Conservation (phyloP, 805 yeast genomes). For the Teunomyces atbi region DNA sequence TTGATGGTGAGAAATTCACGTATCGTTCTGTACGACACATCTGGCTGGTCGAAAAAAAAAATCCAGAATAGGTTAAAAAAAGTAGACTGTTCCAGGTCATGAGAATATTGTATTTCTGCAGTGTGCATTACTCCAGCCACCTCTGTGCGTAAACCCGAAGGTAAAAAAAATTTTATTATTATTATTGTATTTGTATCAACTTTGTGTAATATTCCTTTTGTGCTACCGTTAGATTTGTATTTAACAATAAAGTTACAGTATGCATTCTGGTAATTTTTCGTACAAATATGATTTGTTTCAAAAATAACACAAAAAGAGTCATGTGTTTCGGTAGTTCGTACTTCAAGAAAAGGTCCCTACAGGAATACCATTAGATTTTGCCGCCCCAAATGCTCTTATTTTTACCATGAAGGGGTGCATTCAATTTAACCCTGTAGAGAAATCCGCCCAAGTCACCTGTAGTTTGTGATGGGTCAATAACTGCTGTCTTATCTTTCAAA, state of each 20-base stretch:
- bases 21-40: neutral
- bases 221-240: neutral
- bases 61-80: neutral
- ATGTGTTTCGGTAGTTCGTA: neutral
- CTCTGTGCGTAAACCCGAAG: neutral
- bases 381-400: constrained; percentile 33
- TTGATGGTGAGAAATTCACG: neutral
- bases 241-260: neutral
- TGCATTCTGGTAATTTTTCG: neutral
- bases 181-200: neutral
- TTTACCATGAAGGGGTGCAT: constrained; percentile 26
- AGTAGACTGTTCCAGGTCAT: neutral
- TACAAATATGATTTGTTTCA: neutral
- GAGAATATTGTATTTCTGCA: neutral
- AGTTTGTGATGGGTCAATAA: constrained; percentile 20
- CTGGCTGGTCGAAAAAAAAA: neutral
- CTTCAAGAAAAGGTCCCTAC: neutral
- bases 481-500: constrained; percentile 36
- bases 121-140: neutral
- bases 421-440: constrained; percentile 46
- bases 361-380: constrained; percentile 4
- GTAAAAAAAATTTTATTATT: neutral
- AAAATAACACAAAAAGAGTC: neutral
- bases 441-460: constrained; percentile 61
- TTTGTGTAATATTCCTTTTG: neutral